phyloP scores from a whole-genome alignment of 768 basidiomycete species.

The Suillus spraguei region DNA sequence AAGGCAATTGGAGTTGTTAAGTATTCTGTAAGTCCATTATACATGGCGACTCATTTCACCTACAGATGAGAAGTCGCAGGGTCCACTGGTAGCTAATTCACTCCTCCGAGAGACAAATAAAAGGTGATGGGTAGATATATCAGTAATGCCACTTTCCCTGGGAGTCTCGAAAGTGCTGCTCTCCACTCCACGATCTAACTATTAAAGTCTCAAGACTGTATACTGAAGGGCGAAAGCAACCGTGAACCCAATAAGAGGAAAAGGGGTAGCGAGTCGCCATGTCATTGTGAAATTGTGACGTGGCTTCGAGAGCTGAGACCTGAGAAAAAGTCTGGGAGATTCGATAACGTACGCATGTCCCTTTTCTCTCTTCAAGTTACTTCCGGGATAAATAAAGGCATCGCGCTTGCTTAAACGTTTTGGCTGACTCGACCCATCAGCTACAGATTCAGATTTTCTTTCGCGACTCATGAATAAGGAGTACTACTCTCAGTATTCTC shows the following conservation, averaged over 20 bases:
- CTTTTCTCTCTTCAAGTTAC: background rate
- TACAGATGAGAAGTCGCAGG: background rate
- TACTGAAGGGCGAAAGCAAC: background rate
- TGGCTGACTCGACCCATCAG: background rate
- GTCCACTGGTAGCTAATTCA: background rate
- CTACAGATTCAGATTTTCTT: background rate
- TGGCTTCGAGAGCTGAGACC: background rate
- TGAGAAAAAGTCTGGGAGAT: background rate
- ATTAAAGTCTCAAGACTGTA: no score
- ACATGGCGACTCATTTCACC: background rate
- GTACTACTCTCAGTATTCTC: conserved; percentile 1
- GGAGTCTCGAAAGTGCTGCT: background rate
- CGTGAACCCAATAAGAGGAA: background rate
- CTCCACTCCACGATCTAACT: background rate
- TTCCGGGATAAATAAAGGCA: background rate
- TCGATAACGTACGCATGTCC: background rate
- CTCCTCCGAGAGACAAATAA: background rate
- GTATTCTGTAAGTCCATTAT: background rate
- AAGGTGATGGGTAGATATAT: background rate
- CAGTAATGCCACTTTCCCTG: background rate
- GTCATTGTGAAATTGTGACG: background rate
- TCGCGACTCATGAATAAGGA: background rate
- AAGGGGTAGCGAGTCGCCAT: background rate
- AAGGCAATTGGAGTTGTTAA: background rate
- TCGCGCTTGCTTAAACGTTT: no score